Evolutionary conservation across 2,329 filamentous ascomycete species (phyloP), one percentile per base, ranked within the genome.

Genomic region (Penicillium sp.): DNA sequence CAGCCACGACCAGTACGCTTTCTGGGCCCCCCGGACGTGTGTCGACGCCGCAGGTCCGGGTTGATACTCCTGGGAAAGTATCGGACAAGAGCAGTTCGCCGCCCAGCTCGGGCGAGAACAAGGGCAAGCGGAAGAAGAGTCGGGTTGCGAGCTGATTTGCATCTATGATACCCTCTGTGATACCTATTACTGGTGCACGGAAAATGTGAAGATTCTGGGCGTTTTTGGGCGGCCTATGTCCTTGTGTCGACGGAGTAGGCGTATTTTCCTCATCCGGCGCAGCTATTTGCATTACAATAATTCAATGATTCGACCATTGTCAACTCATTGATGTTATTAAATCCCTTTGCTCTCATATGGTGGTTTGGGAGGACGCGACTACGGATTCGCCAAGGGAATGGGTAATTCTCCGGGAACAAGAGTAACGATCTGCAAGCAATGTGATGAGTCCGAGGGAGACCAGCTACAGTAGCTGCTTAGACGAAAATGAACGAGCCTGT

Each of bases 81-180:
- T 51, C 53, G 4, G 60, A 61, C 7, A 65, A 59, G 39, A 58
- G 58, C 39, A 59, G 54, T 39, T 56, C 57, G 13, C 60, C 62
- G 9, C 55, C 52, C n/a, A 62, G 53, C n/a, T 54, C 63, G 10
- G 54, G 62, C 7, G 64, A 65, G 33, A 62, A 60, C 40, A 69
- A 60, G 41, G 45, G 53, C 19, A 62, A 61, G 45, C 64, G 50
- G 50, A 63, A 60, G 51, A 71, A 64, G 51, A 60, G 47, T 28
- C 62, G 59, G 41, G 45, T 56, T 42, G 52, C 46, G n/a, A 51
- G 43, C 48, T 62, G 40, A 59, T 33, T 41, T 46, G 26, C 26
- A 28, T 45, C 37, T 30, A 51, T 48, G 51, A 58, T 58, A 59
- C 54, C 55, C 54, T 35, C 30, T n/a, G n/a, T n/a, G n/a, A n/a